Evolutionary conservation across 2,329 filamentous ascomycete species (phyloP), one percentile per base, ranked within the genome.

Genomic region (Truncatella angustata): DNA sequence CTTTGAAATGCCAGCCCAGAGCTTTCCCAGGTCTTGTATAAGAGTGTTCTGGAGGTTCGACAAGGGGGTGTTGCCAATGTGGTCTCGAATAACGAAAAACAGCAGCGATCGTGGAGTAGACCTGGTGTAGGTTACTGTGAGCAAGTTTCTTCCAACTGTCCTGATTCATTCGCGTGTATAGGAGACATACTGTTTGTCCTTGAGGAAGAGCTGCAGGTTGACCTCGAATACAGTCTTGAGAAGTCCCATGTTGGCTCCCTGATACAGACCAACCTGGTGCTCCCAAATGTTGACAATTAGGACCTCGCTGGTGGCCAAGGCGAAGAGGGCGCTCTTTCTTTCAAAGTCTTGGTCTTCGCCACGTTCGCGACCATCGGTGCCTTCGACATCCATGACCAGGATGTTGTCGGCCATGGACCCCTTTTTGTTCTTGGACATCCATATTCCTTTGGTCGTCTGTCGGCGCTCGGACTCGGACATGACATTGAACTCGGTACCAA

Each of bases 241-340:
- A 63, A 99, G 74, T 7, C 94, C 94, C 94, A 99, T 99, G 71
- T 99, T 99, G 63, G 94, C 94, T 52, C 94, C 94, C 74, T 99
- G 93, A 69, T 99, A 99, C 70, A 99, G 72, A 44, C 94, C 94
- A 56, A 99, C 94, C 73, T 99, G 94, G 71, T 97, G 93, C 73
- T 99, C 94, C 94, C 94, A 99, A 60, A 99, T 96, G 69, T 99
- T 99, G 71, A 99, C 88, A 66, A 99, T 95, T 62, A 99, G 80
- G 49, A 99, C 93, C 75, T 99, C 94, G 69, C 93, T 97, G 16
- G 94, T 99, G 46, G 94, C 94, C 64, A 99, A 81, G 48, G 94
- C 94, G 73, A 99, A 99, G 18, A 99, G 81, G 21, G 94, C 94
- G 70, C 92, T 97, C 78, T 99, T 99, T 66, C 94, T 84, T 80